Evolutionary conservation across 2,329 filamentous ascomycete species (phyloP), one percentile per base, ranked within the genome.

Genomic region (Colletotrichum euphorbiae): DNA sequence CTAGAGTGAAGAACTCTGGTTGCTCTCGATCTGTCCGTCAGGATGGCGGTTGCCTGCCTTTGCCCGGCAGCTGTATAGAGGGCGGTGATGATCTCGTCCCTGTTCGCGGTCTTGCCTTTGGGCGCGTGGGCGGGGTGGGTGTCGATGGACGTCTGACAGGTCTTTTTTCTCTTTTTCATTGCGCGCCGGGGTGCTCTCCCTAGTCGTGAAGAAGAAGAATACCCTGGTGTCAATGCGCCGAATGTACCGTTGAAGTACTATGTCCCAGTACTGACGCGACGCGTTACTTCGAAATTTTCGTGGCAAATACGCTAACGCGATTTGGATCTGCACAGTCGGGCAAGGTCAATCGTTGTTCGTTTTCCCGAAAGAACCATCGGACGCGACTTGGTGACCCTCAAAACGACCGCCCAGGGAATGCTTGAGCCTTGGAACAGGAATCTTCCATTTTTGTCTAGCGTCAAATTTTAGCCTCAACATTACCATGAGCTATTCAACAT

Each of bases 71-170:
- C 87, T 90, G 90, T 92, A 92, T 89, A 94, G 91, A 91, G 88
- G 90, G 91, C 90, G 91, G 89, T 57, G 91, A 96, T 96, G 93
- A 97, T 96, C 93, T 96, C 91, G 85, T 90, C 91, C 92, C 91
- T 82, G 85, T 84, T 78, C 36, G 83, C 80, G 82, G 86, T 90
- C 87, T 87, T 87, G 90, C 89, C 89, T 90, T 94, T 83, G 92
- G 91, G 90, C 91, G 87, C 87, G 84, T 82, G 84, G 82, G 81
- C 84, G 84, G 91, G 91, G 91, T 92, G 92, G 92, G 91, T 89
- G 87, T 87, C 85, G 92, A 91, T 85, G 91, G 91, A 92, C 88
- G 91, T 94, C 93, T 96, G 93, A 95, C 93, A 93, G 92, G 85
- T 80, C 76, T 85, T 84, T 80, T 73, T 76, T 71, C 74, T 82